Percentiles rank a stretch among this genome's conserved stretches.
Evolutionary conservation across 2,329 filamentous ascomycete species (phyloP).

Genomic region (Davidsoniella eucalypti): DNA sequence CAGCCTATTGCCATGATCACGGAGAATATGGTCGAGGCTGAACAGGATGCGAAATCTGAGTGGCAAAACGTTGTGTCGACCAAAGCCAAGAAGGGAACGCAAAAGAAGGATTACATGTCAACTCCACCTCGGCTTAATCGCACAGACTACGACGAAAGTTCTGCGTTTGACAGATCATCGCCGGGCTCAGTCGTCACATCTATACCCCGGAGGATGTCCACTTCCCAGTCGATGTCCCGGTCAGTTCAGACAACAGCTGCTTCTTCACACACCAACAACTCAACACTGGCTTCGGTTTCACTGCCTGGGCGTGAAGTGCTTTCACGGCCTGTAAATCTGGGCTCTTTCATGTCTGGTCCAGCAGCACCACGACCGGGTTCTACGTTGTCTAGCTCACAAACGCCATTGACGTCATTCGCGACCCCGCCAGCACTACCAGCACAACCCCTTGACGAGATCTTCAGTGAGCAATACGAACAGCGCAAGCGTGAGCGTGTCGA

Average conservation of each 20-base stretch:
- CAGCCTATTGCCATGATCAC: slow-evolving; percentile 2
- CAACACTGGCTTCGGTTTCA: background rate
- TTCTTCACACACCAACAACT: background rate
- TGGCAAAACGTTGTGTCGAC: slow-evolving; percentile 10
- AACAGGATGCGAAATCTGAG: slow-evolving; percentile 1
- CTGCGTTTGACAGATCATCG: background rate
- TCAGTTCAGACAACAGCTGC: background rate
- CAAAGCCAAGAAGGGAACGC: slow-evolving; percentile 1
- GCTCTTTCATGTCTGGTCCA: slow-evolving; percentile 4
- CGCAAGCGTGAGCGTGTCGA: slow-evolving; percentile 61
- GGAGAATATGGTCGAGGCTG: slow-evolving; percentile 10
- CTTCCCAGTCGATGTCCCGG: background rate
- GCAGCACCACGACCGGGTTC: slow-evolving; percentile 17
- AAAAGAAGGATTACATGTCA: background rate
- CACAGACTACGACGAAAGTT: too few species aligned
- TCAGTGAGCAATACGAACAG: slow-evolving; percentile 54
- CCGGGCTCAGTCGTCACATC: slow-evolving; percentile 1
- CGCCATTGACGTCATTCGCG: slow-evolving; percentile 35
- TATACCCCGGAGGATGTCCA: background rate
- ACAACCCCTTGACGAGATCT: slow-evolving; percentile 66
- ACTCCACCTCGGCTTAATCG: background rate
- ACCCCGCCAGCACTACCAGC: slow-evolving; percentile 7
- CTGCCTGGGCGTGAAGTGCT: background rate
- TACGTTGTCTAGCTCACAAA: slow-evolving; percentile 31
- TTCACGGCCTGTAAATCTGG: slow-evolving; percentile 6